Percentiles rank a stretch among this genome's conserved stretches.
Conservation (phyloP, 495 filamentous ascomycete species). For the Penicillium alfredii region DNA sequence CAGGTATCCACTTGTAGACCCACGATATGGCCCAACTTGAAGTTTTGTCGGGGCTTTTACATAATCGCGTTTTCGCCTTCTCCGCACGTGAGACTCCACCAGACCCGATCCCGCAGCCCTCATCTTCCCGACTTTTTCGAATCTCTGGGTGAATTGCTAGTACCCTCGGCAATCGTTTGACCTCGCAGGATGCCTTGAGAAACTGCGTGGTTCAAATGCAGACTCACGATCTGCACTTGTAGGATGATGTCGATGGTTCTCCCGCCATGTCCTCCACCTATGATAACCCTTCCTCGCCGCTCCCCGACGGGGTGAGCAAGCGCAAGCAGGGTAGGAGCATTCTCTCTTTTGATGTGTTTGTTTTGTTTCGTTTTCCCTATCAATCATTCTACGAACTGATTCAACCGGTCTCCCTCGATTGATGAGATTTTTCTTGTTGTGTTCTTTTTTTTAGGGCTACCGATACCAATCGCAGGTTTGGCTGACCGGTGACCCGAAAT, state of each 20-base stretch:
- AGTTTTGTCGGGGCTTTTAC: slow-evolving; percentile 10
- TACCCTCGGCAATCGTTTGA: slow-evolving; percentile 19
- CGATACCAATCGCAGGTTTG: too few relatives aligned
- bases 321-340: slow-evolving; percentile 29
- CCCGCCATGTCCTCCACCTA: slow-evolving; percentile 28
- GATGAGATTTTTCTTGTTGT: not conserved
- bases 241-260: slow-evolving; percentile 29
- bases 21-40: too few relatives aligned
- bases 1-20: too few relatives aligned
- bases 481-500: slow-evolving; percentile 19
- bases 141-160: slow-evolving; percentile 12
- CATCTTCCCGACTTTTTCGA: slow-evolving; percentile 26
- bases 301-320: slow-evolving; percentile 31
- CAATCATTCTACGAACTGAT: too few relatives aligned
- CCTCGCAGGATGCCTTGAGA: slow-evolving; percentile 20
- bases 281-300: slow-evolving; percentile 26
- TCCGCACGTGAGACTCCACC: slow-evolving; percentile 29
- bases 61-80: slow-evolving; percentile 18
- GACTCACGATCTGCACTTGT: slow-evolving; percentile 18
- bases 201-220: too few relatives aligned
- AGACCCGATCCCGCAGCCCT: slow-evolving; percentile 25
- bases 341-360: not conserved
- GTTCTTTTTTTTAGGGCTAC: too few relatives aligned
- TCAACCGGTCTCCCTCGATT: not conserved
- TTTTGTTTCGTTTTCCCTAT: too few relatives aligned